phyloP scores from a whole-genome alignment of 2,329 filamentous ascomycete species.

The Aspergillus sp. region DNA sequence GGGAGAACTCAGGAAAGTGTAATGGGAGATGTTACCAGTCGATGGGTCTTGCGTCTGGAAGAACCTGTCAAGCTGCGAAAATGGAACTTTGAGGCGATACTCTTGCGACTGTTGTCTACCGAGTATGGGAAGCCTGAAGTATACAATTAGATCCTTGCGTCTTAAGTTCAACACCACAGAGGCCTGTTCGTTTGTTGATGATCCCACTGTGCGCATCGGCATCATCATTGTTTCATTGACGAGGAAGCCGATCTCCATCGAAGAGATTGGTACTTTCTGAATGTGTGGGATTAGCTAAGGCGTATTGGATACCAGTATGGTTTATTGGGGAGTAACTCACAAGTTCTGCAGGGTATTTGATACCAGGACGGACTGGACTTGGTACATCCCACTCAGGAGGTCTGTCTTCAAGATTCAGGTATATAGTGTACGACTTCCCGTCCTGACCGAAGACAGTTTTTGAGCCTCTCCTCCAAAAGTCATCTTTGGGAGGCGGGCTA shows the following conservation, averaged over 20 bases:
- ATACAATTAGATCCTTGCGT: slow-evolving; percentile 50
- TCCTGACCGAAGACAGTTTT: slow-evolving; percentile 35
- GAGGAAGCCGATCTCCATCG: slow-evolving; percentile 67
- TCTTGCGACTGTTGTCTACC: slow-evolving; percentile 24
- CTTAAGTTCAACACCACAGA: slow-evolving; percentile 49
- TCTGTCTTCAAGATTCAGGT: slow-evolving; percentile 31
- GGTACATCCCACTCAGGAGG: slow-evolving; percentile 27
- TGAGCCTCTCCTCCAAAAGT: slow-evolving; percentile 54
- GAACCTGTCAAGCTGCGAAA: slow-evolving; percentile 47
- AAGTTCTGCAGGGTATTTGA: slow-evolving; percentile 40
- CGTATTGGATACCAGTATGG: neutral
- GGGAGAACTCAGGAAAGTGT: slow-evolving; percentile 48
- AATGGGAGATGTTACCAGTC: slow-evolving; percentile 33
- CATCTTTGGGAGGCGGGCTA: slow-evolving; percentile 55
- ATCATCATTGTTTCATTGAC: slow-evolving; percentile 61
- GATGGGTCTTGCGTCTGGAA: slow-evolving; percentile 37
- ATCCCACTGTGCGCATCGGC: slow-evolving; percentile 56
- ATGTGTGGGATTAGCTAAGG: neutral
- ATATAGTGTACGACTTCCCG: slow-evolving; percentile 26
- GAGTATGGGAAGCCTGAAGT: slow-evolving; percentile 46
- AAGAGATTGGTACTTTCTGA: slow-evolving; percentile 50
- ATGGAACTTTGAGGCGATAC: slow-evolving; percentile 52
- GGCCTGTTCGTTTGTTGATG: slow-evolving; percentile 28
- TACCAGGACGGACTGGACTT: slow-evolving; percentile 40
- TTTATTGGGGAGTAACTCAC: slow-evolving; percentile 32